phyloP scores from a whole-genome alignment of 768 basidiomycete species.

The Russula griseocarnosa region DNA sequence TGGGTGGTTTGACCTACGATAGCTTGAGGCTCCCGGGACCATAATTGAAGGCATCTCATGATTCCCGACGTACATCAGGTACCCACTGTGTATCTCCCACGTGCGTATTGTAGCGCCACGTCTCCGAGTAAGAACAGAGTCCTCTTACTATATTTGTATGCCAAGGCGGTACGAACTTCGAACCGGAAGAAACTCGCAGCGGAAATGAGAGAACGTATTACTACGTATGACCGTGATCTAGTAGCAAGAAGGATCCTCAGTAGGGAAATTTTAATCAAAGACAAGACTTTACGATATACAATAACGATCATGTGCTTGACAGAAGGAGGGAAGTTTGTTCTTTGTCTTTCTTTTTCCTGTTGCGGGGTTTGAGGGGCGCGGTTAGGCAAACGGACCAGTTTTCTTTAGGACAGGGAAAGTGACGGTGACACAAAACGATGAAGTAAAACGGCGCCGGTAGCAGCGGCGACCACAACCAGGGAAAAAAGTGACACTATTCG shows the following conservation, averaged over 20 bases:
- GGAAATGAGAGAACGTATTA: constrained; percentile 9
- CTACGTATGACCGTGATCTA: background rate
- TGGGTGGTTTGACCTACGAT: background rate
- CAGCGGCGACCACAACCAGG: background rate
- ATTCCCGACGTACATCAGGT: background rate
- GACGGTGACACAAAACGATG: background rate
- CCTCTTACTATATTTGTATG: background rate
- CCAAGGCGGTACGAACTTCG: background rate
- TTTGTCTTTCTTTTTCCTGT: background rate
- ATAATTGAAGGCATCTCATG: background rate
- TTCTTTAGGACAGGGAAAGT: background rate
- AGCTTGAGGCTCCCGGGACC: background rate
- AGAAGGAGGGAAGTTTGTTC: background rate
- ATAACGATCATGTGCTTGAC: background rate
- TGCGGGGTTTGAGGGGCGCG: constrained; percentile 3
- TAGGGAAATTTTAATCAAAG: constrained; percentile 10
- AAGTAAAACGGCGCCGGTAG: background rate
- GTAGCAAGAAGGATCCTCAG: background rate
- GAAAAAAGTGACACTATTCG: no score
- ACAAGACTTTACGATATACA: background rate
- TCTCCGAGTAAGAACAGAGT: background rate
- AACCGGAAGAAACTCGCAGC: background rate
- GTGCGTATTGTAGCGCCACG: background rate
- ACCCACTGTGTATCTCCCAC: background rate
- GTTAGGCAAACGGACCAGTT: background rate